phyloP scores from a whole-genome alignment of 1,284 basidiomycete species.

The Fomitopsis palustris region DNA sequence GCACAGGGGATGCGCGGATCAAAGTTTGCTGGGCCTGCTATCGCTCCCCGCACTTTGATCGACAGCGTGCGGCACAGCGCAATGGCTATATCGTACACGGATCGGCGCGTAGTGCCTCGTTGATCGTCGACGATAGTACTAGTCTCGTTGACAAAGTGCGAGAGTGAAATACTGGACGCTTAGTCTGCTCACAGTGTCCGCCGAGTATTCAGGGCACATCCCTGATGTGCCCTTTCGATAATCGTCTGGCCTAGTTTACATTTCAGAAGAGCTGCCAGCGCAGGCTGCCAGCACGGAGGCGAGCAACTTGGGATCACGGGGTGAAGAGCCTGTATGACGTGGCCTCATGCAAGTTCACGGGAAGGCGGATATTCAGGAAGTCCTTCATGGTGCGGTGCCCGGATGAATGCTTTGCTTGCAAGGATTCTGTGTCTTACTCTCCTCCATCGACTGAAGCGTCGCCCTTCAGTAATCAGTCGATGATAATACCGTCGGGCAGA shows the following conservation, averaged over 20 bases:
- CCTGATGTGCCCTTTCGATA: background rate
- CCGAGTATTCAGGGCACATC: background rate
- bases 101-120: background rate
- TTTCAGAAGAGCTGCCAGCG: background rate
- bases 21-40: background rate
- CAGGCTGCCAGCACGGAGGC: background rate
- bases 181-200: background rate
- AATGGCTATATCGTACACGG: background rate
- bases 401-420: no score
- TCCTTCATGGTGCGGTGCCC: no score
- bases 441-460: background rate
- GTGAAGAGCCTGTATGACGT: background rate
- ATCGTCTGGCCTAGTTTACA: background rate
- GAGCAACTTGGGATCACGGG: background rate
- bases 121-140: conserved; percentile 3
- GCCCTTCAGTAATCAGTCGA: background rate
- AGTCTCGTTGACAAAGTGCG: background rate
- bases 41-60: background rate
- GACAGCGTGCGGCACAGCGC: background rate
- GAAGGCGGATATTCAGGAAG: no score
- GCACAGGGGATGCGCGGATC: background rate
- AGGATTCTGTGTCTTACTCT: background rate
- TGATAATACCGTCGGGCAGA: background rate
- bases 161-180: background rate
- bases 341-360: background rate